Evolutionary conservation across 192 early-diverging fungal species (phyloP), one percentile per base, ranked within the genome.

Genomic region (Phlyctochytrium arcticum): DNA sequence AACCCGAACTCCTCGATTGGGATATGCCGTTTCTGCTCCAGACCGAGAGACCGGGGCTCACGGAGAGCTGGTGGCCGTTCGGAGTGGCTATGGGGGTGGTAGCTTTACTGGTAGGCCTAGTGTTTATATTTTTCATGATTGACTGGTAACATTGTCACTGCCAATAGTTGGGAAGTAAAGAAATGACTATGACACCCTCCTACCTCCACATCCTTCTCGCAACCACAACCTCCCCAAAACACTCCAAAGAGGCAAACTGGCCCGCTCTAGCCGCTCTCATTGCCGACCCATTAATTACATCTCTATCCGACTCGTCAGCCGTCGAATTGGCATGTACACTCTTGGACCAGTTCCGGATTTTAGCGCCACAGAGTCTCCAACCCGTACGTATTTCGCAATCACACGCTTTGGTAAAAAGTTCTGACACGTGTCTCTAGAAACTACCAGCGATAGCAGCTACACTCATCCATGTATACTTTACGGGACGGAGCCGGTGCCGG

Each of bases 1-100:
- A n/a, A n/a, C n/a, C n/a, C n/a, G n/a, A n/a, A n/a, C 39, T n/a
- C 21, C 12, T 44, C 21, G 21, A 19, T 19, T 44, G 39, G 39
- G 39, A 44, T 44, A n/a, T 44, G 21, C 39, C 39, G 21, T 44
- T 44, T 19, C 39, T 44, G 12, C 39, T 44, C 39, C 39, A 2
- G 0, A 12, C 12, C 37, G 36, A 48, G 34, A 32, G 23, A 19
- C 46, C 51, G 32, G n/a, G 55, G 10, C 10, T 69, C 5, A 23
- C 39, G 1, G 48, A 73, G 21, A 35, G 21, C 2, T 70, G 63
- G 70, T 69, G 30, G 44, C 54, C 60, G 9, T 72, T 73, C 36
- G 70, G 70, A n/a, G 44, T 72, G 9, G 57, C n/a, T 3, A 72
- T 72, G 63, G 70, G 70, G 1, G 34, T 67, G 9, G 47, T n/a